phyloP scores from a whole-genome alignment of 768 basidiomycete species.

The Sarcomyxa edulis region DNA sequence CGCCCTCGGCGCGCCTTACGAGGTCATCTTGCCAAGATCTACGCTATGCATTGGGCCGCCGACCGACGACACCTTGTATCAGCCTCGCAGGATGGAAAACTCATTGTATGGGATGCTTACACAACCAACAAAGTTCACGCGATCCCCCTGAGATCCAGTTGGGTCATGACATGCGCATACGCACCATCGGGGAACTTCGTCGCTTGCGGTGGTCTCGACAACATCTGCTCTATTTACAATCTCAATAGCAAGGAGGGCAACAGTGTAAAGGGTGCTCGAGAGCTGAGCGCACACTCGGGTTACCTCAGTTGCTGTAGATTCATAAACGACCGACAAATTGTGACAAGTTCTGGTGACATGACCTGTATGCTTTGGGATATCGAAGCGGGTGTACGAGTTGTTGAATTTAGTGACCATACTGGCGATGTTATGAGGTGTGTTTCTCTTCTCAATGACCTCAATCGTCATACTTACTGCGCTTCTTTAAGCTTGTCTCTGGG shows the following conservation, averaged over 20 bases:
- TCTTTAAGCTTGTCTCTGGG: slow-evolving; percentile 79
- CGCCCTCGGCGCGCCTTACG: slow-evolving; percentile 91
- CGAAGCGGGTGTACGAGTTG: slow-evolving; percentile 94
- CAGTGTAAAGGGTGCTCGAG: slow-evolving; percentile 83
- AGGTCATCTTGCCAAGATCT: slow-evolving; percentile 98
- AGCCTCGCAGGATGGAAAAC: slow-evolving; percentile 98
- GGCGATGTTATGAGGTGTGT: slow-evolving; percentile 98
- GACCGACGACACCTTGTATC: slow-evolving; percentile 98
- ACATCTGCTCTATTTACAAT: slow-evolving; percentile 98
- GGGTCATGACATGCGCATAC: slow-evolving; percentile 99
- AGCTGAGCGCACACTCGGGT: slow-evolving; percentile 95
- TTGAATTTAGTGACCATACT: slow-evolving; percentile 98
- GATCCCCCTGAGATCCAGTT: slow-evolving; percentile 94
- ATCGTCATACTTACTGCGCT: slow-evolving; percentile 8
- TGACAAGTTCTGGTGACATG: slow-evolving; percentile 98
- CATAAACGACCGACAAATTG: slow-evolving; percentile 97
- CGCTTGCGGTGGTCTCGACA: slow-evolving; percentile 97
- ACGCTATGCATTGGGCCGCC: slow-evolving; percentile 99
- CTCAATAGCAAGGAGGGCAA: slow-evolving; percentile 77
- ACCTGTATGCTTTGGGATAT: slow-evolving; percentile 99
- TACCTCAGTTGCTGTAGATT: slow-evolving; percentile 98
- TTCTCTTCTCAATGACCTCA: slow-evolving; percentile 6
- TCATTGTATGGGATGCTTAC: slow-evolving; percentile 99
- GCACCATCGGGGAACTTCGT: slow-evolving; percentile 96
- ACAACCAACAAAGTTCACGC: slow-evolving; percentile 99